Evolutionary conservation across 805 yeast genomes (phyloP).

Genomic region (Teunomyces gatunensis): DNA sequence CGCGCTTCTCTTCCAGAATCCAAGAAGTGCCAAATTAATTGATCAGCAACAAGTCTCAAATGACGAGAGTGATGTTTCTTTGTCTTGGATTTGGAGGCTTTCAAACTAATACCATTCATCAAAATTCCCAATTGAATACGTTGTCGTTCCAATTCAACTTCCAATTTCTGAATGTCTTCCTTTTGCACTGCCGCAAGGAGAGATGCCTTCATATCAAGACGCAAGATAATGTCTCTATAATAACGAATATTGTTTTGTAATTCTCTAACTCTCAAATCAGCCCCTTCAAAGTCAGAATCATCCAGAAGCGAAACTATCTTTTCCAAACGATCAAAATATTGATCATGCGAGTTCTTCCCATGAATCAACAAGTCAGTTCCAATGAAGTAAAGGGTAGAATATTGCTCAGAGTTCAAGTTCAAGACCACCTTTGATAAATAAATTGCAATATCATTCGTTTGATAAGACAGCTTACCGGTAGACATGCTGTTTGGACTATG

Average conservation of each 20-base stretch:
- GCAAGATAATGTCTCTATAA: constrained; percentile 35
- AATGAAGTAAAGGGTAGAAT: constrained; percentile 33
- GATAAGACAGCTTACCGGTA: constrained; percentile 21
- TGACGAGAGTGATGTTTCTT: constrained; percentile 19
- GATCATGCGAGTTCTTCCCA: constrained; percentile 24
- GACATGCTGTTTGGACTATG: constrained; percentile 54
- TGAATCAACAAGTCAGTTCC: constrained; percentile 35
- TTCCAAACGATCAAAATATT: constrained; percentile 37
- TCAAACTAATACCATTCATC: constrained; percentile 29
- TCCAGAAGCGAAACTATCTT: constrained; percentile 38
- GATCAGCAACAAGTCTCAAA: constrained; percentile 49
- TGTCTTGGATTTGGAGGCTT: constrained; percentile 17
- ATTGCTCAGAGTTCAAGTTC: constrained; percentile 38
- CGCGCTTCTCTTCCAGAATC: constrained; percentile 60
- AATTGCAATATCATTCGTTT: constrained; percentile 29
- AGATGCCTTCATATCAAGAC: constrained; percentile 34
- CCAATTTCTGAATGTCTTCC: constrained; percentile 20
- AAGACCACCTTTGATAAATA: constrained; percentile 38
- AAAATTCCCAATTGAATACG: constrained; percentile 32
- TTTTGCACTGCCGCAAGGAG: constrained; percentile 18
- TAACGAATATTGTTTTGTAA: constrained; percentile 32
- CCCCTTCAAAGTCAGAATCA: constrained; percentile 32
- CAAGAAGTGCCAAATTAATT: constrained; percentile 68
- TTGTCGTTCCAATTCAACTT: constrained; percentile 33
- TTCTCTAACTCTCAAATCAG: constrained; percentile 26